These are phyloP conservation scores for Rosa chinensis DNA, from an alignment of 306 rosid genomes.

Conservation along the genomic window DNA sequence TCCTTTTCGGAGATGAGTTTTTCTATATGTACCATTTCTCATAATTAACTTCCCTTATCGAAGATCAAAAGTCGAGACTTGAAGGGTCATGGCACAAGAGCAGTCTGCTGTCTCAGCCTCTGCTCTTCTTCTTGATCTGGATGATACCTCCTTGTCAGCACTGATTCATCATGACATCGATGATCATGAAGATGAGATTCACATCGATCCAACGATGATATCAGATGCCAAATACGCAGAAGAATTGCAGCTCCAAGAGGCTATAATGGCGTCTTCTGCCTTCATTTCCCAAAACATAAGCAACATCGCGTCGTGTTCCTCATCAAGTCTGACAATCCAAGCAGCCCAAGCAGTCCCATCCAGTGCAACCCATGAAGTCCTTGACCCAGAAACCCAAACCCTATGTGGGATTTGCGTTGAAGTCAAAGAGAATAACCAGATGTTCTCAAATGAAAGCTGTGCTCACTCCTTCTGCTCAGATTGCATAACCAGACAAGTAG, in stretches of 20 bases:
- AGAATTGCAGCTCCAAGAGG: slow-evolving; percentile 32
- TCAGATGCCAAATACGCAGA: background rate
- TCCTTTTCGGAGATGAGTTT: too few species aligned
- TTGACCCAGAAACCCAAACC: background rate
- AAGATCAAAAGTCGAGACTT: background rate
- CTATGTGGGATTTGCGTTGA: slow-evolving; percentile 58
- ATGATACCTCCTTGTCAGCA: background rate
- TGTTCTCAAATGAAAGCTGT: slow-evolving; percentile 40
- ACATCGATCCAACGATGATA: background rate
- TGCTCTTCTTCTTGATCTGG: background rate
- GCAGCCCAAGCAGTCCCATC: background rate
- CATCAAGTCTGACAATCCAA: background rate
- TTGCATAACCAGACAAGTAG: slow-evolving; percentile 46
- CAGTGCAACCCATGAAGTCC: background rate
- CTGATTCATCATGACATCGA: background rate
- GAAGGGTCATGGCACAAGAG: background rate
- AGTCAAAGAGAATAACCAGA: slow-evolving; percentile 13
- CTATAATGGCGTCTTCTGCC: slow-evolving; percentile 27
- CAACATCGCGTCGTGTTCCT: background rate
- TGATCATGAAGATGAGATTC: background rate
- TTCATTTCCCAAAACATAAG: background rate
- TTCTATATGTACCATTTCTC: too few species aligned
- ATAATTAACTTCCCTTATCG: background rate
- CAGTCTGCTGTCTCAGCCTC: background rate
- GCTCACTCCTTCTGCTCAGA: slow-evolving; percentile 53